Conservation (phyloP, 306 rosid genomes). For the barrel medic (Medicago truncatula) region DNA sequence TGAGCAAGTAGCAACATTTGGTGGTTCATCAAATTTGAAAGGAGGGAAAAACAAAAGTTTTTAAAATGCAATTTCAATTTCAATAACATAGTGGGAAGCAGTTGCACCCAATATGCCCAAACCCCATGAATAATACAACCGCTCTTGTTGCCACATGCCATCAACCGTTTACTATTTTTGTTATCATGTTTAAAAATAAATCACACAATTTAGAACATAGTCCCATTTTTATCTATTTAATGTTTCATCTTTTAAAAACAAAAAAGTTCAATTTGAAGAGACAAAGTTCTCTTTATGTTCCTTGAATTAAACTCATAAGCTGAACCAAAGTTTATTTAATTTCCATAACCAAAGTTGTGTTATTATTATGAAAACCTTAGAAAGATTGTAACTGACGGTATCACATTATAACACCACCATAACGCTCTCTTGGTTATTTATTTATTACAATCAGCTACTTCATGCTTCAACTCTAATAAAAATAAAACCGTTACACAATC, state of each 20-base stretch:
- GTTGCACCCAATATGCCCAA: slow-evolving; percentile 42
- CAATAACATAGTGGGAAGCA: slow-evolving; percentile 39
- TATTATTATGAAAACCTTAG: slow-evolving; percentile 22
- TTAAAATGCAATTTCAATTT: neutral
- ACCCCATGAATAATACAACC: slow-evolving; percentile 53
- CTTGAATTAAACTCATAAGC: slow-evolving; percentile 39
- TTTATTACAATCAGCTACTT: slow-evolving; percentile 63
- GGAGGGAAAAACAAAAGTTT: neutral
- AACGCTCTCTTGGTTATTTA: slow-evolving; percentile 61
- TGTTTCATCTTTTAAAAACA: neutral
- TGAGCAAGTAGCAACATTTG: slow-evolving; percentile 33
- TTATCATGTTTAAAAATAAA: slow-evolving; percentile 32
- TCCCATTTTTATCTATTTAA: slow-evolving; percentile 26
- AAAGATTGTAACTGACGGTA: slow-evolving; percentile 32
- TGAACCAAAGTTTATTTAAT: neutral
- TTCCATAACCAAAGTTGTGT: neutral
- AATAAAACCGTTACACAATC: slow-evolving; percentile 43
- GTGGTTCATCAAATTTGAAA: slow-evolving; percentile 20
- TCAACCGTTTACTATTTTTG: slow-evolving; percentile 39
- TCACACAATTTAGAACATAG: slow-evolving; percentile 33
- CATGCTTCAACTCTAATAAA: slow-evolving; percentile 49
- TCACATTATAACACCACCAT: slow-evolving; percentile 1
- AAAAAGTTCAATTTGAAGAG: no score
- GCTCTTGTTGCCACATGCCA: slow-evolving; percentile 44
- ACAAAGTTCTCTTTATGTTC: slow-evolving; percentile 48